These are phyloP conservation scores for Elaphomyces granulatus DNA, from an alignment of 495 filamentous ascomycete genomes.

Conservation along the genomic window DNA sequence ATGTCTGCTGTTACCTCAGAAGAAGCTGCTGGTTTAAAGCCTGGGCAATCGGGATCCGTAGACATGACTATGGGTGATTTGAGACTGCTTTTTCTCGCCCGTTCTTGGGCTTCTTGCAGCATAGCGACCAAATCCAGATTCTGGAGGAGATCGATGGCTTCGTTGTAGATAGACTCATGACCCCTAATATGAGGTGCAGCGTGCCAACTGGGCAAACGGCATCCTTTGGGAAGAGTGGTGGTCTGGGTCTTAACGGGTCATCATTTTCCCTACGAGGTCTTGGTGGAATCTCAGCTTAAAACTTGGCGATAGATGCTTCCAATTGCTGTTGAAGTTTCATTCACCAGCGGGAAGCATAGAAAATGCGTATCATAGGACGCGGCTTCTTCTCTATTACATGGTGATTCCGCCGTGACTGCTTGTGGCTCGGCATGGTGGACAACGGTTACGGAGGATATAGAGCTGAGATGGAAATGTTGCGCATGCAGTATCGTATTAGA, in stretches of 20 bases:
- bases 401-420: not conserved
- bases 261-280: constrained; percentile 4
- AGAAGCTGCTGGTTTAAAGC: constrained; percentile 1
- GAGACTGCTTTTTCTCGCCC: constrained; percentile 5
- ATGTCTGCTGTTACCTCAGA: no score
- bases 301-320: constrained; percentile 40
- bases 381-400: constrained; percentile 18
- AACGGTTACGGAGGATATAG: no score
- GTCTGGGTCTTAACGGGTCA: constrained; percentile 11
- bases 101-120: constrained; percentile 20
- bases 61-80: no score
- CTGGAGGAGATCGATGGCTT: constrained; percentile 44
- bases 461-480: no score
- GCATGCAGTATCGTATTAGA: no score
- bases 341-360: constrained; percentile 70
- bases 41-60: not conserved
- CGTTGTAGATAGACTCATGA: constrained; percentile 56
- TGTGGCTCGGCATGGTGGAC: not conserved
- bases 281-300: constrained; percentile 41
- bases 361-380: constrained; percentile 72
- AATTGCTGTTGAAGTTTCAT: constrained; percentile 45
- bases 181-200: constrained; percentile 73
- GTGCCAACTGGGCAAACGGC: constrained; percentile 68
- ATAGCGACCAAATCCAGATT: constrained; percentile 38
- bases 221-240: constrained; percentile 32